Percentiles rank a stretch among this genome's conserved stretches.
Conservation (phyloP, 2,329 filamentous ascomycete species). For the Blumeria hordei region DNA sequence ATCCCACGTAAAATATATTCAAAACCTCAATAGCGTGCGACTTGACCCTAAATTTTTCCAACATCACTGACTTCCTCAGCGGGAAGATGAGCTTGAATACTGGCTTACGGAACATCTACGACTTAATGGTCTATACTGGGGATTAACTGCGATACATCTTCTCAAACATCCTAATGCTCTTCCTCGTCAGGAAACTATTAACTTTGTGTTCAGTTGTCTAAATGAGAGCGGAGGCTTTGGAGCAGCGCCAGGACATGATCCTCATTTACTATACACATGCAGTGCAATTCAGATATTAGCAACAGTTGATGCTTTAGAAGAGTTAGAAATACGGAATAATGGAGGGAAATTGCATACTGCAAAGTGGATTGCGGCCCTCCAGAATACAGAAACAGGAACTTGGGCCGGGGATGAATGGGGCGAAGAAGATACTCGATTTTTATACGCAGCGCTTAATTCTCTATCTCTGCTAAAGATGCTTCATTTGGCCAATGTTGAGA, state of each 20-base stretch:
- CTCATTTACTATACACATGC: conserved; percentile 88
- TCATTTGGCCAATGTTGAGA: conserved; percentile 50
- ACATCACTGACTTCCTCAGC: conserved; percentile 22
- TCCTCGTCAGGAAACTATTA: conserved; percentile 55
- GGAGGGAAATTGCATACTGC: conserved; percentile 46
- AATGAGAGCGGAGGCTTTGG: conserved; percentile 77
- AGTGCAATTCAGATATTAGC: conserved; percentile 86
- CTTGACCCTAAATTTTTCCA: conserved; percentile 6
- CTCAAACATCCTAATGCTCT: conserved; percentile 62
- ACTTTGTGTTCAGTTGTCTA: conserved; percentile 91
- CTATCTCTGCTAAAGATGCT: conserved; percentile 61
- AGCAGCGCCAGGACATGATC: conserved; percentile 79
- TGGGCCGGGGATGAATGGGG: conserved; percentile 94
- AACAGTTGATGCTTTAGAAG: conserved; percentile 61
- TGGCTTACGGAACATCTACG: conserved; percentile 94
- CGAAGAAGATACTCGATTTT: conserved; percentile 81
- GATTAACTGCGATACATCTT: conserved; percentile 67
- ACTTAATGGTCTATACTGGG: conserved; percentile 93
- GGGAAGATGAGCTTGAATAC: conserved; percentile 88
- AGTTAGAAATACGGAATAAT: conserved; percentile 36
- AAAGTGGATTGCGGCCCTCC: conserved; percentile 63
- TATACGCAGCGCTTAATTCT: conserved; percentile 76
- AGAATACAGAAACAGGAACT: conserved; percentile 59
- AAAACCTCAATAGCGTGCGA: conserved; percentile 63
- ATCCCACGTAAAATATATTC: conserved; percentile 73